A percentile compares a stretch with the other conserved stretches of the same genome.
Conservation (phyloP, 169 alveolate species). For the Plasmodium gaboni region DNA sequence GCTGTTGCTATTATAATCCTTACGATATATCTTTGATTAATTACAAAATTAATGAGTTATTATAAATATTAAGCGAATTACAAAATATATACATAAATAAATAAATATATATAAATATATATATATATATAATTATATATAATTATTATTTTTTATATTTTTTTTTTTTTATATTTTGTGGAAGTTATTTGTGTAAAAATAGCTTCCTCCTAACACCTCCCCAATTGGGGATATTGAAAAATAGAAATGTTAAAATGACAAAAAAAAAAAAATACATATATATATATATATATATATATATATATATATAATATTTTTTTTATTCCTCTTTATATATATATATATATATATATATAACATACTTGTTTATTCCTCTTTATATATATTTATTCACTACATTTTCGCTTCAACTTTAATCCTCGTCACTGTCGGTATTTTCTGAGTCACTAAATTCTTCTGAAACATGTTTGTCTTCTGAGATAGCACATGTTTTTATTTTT, state of each 20-base stretch:
- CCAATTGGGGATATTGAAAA: too few relatives aligned
- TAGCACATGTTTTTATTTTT: constrained; percentile 6
- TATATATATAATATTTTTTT: too few relatives aligned
- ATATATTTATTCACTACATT: too few relatives aligned
- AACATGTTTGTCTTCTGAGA: neutral
- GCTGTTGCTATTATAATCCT: constrained; percentile 56
- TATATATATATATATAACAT: too few relatives aligned
- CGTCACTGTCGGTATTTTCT: constrained; percentile 61
- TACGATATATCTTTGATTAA: constrained; percentile 48
- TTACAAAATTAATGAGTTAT: constrained; percentile 6
- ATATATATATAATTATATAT: neutral
- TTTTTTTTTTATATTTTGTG: neutral
- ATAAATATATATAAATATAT: neutral
- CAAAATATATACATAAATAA: neutral
- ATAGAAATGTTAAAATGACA: too few relatives aligned
- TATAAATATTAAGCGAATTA: neutral
- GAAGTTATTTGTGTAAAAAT: neutral
- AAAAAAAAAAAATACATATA: too few relatives aligned
- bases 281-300: too few relatives aligned
- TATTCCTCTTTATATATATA: too few relatives aligned
- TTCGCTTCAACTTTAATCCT: neutral
- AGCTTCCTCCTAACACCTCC: too few relatives aligned
- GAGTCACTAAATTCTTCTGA: constrained; percentile 36
- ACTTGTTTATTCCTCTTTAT: too few relatives aligned
- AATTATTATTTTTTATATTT: neutral